phyloP scores from a whole-genome alignment of 352 stramenopile species.

The Globisporangium takayamanum region DNA sequence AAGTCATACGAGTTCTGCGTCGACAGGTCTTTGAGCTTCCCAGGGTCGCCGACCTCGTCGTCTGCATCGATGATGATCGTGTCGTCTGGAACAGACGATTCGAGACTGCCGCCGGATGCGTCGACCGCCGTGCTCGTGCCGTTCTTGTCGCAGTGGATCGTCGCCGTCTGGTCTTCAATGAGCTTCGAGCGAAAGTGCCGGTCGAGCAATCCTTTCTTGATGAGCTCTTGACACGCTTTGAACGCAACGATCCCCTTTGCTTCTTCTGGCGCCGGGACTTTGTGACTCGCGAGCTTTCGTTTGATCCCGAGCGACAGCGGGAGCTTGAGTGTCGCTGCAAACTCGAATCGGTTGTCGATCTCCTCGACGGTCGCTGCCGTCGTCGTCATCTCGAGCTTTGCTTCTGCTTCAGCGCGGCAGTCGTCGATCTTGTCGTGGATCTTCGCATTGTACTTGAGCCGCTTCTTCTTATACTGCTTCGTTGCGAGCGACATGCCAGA shows the following conservation, averaged over 20 bases:
- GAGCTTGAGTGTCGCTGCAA: conserved; percentile 55
- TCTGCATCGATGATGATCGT: conserved; percentile 25
- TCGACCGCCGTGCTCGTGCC: not conserved
- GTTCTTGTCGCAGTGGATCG: conserved; percentile 26
- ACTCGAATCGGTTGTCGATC: conserved; percentile 38
- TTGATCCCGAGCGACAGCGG: conserved; percentile 53
- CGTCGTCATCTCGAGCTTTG: conserved; percentile 14
- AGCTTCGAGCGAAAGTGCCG: conserved; percentile 66
- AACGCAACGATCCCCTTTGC: conserved; percentile 82
- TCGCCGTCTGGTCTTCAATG: conserved; percentile 37
- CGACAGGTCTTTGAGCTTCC: conserved; percentile 56
- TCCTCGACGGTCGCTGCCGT: conserved; percentile 11
- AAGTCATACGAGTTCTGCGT: conserved; percentile 84
- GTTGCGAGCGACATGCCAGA: conserved; percentile 36
- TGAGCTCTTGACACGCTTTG: conserved; percentile 66
- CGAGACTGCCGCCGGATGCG: not conserved
- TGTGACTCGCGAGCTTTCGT: conserved; percentile 55
- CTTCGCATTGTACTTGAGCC: conserved; percentile 73
- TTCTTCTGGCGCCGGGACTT: conserved; percentile 48
- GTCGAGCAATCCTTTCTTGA: conserved; percentile 67
- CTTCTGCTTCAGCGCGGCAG: conserved; percentile 35
- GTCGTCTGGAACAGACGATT: conserved; percentile 15
- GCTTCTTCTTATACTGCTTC: conserved; percentile 68
- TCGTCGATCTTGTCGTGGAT: conserved; percentile 78
- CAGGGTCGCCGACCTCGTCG: not conserved